Conservation (phyloP, 192 early-diverging fungal genomes). For the Linnemannia exigua region DNA sequence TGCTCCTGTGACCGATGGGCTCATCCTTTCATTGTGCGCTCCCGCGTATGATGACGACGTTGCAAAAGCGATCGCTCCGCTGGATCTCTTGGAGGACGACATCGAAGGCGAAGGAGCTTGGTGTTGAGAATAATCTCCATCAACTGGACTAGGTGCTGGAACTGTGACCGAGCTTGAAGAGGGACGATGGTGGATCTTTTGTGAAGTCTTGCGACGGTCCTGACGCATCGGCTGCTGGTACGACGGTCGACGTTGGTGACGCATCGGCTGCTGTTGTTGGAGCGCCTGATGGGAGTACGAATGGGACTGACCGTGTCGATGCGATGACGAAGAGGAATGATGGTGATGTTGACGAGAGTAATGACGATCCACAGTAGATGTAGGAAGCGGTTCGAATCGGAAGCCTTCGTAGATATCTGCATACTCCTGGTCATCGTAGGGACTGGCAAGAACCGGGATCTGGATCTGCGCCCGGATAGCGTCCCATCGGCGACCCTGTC, state of each 20-base stretch:
- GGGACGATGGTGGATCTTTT: neutral
- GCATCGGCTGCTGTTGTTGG: neutral
- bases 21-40: too few relatives aligned
- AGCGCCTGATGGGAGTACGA: neutral
- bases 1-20: neutral
- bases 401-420: slow-evolving; percentile 39
- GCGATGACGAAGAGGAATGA: neutral
- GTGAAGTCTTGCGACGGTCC: neutral
- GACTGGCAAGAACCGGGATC: slow-evolving; percentile 33
- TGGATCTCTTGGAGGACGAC: neutral
- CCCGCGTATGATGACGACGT: neutral
- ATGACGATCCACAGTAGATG: neutral
- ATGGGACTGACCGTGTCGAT: neutral
- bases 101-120: neutral
- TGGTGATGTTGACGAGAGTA: slow-evolving; percentile 7
- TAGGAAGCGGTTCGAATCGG: slow-evolving; percentile 15
- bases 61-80: neutral
- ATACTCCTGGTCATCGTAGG: slow-evolving; percentile 30
- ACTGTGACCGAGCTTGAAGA: neutral
- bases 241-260: neutral
- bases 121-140: neutral
- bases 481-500: slow-evolving; percentile 53
- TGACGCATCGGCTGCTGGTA: neutral
- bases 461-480: slow-evolving; percentile 46
- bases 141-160: neutral